Base-by-base conservation (phyloP, 352 stramenopile species). In the Globisporangium apiculatum region DNA sequence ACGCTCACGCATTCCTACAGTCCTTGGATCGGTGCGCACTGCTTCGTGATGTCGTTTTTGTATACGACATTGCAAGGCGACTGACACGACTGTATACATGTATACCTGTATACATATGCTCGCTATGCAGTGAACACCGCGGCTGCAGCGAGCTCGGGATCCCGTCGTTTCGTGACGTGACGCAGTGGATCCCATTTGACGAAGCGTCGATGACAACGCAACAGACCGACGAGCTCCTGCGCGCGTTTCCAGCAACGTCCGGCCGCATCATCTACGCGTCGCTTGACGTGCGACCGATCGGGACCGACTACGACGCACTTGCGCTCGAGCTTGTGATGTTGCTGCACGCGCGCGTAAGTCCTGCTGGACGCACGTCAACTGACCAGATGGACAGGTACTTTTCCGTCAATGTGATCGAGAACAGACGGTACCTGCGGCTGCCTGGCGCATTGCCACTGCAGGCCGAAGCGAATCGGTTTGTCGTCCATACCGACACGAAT, bases 391-490 rank as follows among this genome's bases (percentile, higher is more conserved):
- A 48, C n/a, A 60, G 66, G 37, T 91, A 78, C 55, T 87, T 72
- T 38, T 50, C 56, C 3, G 45, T 52, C 8, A 37, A 15, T 7
- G 31, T 60, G 15, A 12, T 51, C 14, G 48, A 55, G 11, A 67
- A 62, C 18, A 11, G 53, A 11, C 49, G 60, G 4, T 51, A 47
- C 14, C 15, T 72, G 12, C 47, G 48, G 0, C 83, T 88, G 18
- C 79, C 81, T 0, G 72, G 73, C 31, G 62, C 82, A 12, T 52
- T 91, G 10, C 68, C 73, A 36, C 73, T 89, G 36, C 75, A 88
- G 51, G 73, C 86, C 61, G 56, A 84, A 7, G 40, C 78, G 6
- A 83, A 89, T 31, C 57, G 61, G 52, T 78, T 87, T 38, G 57
- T 89, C 0, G 75, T 75, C 15, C 53, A 48, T 1, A 71, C 31